Percentiles rank a stretch among this genome's conserved stretches.
Evolutionary conservation across 306 rosid genomes (phyloP).

Genomic region (Malus sieversii): DNA sequence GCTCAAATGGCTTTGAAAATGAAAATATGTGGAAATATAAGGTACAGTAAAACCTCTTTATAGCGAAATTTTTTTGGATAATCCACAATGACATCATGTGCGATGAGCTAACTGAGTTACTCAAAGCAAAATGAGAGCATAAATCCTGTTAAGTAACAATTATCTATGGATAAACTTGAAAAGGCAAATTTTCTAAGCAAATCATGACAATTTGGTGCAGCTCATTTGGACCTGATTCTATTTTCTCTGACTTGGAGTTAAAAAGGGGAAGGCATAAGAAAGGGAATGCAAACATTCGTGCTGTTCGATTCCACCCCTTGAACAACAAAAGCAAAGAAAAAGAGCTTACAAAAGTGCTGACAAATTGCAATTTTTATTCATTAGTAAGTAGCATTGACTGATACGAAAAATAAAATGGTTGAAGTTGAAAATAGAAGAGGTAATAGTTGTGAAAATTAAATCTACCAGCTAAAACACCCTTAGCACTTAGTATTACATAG

Average conservation of each 20-base stretch:
- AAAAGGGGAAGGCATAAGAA: slow-evolving; percentile 1
- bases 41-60: no score
- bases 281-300: slow-evolving; percentile 7
- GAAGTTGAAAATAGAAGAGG: no score
- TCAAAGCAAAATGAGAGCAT: neutral
- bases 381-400: neutral
- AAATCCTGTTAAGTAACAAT: neutral
- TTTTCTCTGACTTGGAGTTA: slow-evolving; percentile 3
- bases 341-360: slow-evolving; percentile 17
- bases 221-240: neutral
- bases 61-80: neutral
- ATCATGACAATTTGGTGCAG: neutral
- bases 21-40: neutral
- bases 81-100: neutral
- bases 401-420: no score
- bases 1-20: neutral
- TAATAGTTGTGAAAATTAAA: no score
- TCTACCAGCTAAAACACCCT: no score
- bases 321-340: slow-evolving; percentile 17
- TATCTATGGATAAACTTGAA: neutral
- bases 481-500: no score
- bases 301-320: slow-evolving; percentile 16
- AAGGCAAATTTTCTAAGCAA: neutral
- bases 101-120: neutral
- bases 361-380: neutral